Conservation (phyloP, 257 asterid genomes). For the Apocynum venetum region DNA sequence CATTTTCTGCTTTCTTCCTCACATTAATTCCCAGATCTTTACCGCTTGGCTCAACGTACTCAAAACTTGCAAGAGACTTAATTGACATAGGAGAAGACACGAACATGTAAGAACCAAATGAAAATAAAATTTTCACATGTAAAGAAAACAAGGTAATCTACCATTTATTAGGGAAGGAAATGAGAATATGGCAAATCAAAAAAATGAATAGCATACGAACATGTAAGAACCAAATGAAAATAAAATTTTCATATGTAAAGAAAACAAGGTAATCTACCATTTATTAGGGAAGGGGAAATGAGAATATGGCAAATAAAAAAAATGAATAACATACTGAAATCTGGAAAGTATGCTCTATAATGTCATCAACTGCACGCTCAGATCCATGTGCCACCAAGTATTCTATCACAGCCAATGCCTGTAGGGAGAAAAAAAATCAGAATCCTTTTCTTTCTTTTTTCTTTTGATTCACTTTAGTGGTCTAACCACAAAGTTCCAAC, state of each 20-base stretch:
- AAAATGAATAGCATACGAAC: neutral
- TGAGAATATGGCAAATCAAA: too few relatives aligned
- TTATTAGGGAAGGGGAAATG: constrained; percentile 11
- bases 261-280: constrained; percentile 5
- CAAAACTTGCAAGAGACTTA: constrained; percentile 83
- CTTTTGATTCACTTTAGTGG: neutral
- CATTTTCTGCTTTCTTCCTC: constrained; percentile 81
- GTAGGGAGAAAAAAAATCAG: constrained; percentile 17
- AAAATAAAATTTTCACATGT: neutral
- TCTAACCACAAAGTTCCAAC: constrained; percentile 9
- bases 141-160: neutral
- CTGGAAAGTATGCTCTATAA: constrained; percentile 84
- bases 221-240: constrained; percentile 17
- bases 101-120: constrained; percentile 18
- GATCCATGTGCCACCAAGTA: constrained; percentile 97
- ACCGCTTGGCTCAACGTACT: constrained; percentile 87
- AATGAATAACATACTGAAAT: constrained; percentile 65
- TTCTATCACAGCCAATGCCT: constrained; percentile 93
- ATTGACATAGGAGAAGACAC: constrained; percentile 22
- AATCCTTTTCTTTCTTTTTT: neutral
- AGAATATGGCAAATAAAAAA: constrained; percentile 14
- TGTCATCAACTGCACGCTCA: constrained; percentile 95
- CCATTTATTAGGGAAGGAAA: too few relatives aligned
- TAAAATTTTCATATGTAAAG: neutral
- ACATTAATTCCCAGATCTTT: constrained; percentile 87